Evolutionary conservation across 768 basidiomycete genomes (phyloP).

Genomic region (Macrocybe gigantea): DNA sequence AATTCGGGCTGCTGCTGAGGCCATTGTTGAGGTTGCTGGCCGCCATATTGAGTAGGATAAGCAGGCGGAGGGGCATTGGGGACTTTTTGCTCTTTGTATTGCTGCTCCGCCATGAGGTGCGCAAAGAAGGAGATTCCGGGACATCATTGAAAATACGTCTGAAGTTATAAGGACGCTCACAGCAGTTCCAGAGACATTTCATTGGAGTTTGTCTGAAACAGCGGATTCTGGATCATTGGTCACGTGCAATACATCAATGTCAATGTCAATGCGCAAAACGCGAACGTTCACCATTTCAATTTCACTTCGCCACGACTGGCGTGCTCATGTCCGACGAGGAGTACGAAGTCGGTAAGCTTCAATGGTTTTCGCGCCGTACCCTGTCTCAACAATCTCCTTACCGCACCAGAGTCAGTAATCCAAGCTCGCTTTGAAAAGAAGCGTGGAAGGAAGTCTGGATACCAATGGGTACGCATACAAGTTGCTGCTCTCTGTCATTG

Average conservation of each 20-base stretch:
- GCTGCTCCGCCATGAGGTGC: not conserved
- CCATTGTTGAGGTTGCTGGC: not conserved
- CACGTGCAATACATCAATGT: no score
- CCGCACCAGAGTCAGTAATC: constrained; percentile 41
- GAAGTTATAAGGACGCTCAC: no score
- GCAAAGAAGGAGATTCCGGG: not conserved
- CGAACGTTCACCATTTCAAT: not conserved
- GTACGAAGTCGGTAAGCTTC: constrained; percentile 63
- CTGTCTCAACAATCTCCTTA: constrained; percentile 2
- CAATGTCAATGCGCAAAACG: not conserved
- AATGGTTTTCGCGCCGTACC: not conserved
- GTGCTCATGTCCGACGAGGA: constrained; percentile 28
- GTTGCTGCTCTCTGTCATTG: constrained; percentile 1
- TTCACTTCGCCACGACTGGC: not conserved
- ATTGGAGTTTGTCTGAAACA: no score
- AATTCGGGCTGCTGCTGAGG: not conserved
- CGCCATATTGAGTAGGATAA: not conserved
- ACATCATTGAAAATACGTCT: no score
- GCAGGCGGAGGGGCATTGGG: not conserved
- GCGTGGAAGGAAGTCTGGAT: constrained; percentile 35
- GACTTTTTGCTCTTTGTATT: not conserved
- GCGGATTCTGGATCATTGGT: no score
- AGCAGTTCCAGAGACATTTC: no score
- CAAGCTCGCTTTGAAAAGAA: constrained; percentile 44
- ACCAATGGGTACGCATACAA: constrained; percentile 42